Conservation (phyloP, 495 filamentous ascomycete genomes). For the Geopyxis carbonaria region DNA sequence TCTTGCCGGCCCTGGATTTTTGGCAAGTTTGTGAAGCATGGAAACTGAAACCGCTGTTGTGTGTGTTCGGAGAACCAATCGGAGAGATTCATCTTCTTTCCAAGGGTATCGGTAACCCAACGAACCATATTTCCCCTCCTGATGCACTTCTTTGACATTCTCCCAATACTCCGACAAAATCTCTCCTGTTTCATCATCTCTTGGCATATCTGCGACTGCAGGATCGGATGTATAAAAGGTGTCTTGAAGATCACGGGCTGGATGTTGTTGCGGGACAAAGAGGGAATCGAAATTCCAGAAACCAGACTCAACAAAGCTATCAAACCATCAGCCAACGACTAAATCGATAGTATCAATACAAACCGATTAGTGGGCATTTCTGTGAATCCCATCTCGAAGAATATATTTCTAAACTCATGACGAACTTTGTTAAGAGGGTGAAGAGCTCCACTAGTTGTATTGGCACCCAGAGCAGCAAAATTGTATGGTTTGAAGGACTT, state of each 20-base stretch:
- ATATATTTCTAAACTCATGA: slow-evolving; percentile 84
- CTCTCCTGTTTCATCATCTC: slow-evolving; percentile 41
- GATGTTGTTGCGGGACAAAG: slow-evolving; percentile 94
- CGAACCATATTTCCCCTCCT: slow-evolving; percentile 74
- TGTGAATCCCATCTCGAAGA: slow-evolving; percentile 83
- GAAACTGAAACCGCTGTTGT: slow-evolving; percentile 80
- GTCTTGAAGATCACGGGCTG: slow-evolving; percentile 87
- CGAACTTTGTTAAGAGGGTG: slow-evolving; percentile 93
- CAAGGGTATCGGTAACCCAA: slow-evolving; percentile 93
- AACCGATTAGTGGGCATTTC: slow-evolving; percentile 65
- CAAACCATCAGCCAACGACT: slow-evolving; percentile 26
- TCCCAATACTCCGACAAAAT: slow-evolving; percentile 78
- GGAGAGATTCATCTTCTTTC: slow-evolving; percentile 70
- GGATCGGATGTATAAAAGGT: slow-evolving; percentile 97
- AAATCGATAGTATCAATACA: neutral
- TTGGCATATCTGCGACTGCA: slow-evolving; percentile 52
- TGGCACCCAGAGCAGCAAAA: slow-evolving; percentile 76
- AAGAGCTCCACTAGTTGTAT: slow-evolving; percentile 63
- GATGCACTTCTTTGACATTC: slow-evolving; percentile 66
- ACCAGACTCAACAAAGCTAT: slow-evolving; percentile 75
- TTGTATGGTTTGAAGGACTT: slow-evolving; percentile 92
- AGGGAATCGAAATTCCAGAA: slow-evolving; percentile 99
- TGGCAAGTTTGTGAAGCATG: slow-evolving; percentile 76
- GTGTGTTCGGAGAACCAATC: slow-evolving; percentile 86
- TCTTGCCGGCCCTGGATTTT: slow-evolving; percentile 60